Conservation (phyloP, 768 basidiomycete species). For the Leccinum imitatum region DNA sequence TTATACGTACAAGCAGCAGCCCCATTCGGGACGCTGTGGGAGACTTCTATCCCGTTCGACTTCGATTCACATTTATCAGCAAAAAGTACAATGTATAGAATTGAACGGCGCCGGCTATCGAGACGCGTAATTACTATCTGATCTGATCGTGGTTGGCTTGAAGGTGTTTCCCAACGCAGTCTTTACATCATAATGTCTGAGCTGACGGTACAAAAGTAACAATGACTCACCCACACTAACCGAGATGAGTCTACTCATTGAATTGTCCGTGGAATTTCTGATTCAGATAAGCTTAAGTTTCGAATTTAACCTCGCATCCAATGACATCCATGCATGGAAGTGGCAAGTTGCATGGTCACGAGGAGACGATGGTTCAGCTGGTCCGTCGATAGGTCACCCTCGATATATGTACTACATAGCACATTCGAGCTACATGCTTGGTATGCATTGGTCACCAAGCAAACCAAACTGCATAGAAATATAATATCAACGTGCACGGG, state of each 20-base stretch:
- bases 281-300: neutral
- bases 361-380: neutral
- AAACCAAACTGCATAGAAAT: neutral
- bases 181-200: too few species aligned
- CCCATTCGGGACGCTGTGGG: neutral
- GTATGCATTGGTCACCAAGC: neutral
- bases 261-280: neutral
- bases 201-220: neutral
- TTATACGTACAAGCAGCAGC: neutral
- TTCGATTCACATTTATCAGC: neutral
- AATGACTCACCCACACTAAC: neutral
- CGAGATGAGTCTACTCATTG: neutral
- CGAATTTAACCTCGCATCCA: neutral
- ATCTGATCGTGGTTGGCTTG: neutral
- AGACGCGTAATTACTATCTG: neutral
- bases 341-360: neutral
- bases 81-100: neutral
- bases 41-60: neutral
- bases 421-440: neutral
- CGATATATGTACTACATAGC: too few species aligned
- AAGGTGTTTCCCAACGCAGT: neutral
- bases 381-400: neutral
- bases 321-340: too few species aligned
- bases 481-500: constrained; percentile 16
- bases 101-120: neutral